Evolutionary conservation across 2,329 filamentous ascomycete species (phyloP).

Genomic region (Fulvia fulva): DNA sequence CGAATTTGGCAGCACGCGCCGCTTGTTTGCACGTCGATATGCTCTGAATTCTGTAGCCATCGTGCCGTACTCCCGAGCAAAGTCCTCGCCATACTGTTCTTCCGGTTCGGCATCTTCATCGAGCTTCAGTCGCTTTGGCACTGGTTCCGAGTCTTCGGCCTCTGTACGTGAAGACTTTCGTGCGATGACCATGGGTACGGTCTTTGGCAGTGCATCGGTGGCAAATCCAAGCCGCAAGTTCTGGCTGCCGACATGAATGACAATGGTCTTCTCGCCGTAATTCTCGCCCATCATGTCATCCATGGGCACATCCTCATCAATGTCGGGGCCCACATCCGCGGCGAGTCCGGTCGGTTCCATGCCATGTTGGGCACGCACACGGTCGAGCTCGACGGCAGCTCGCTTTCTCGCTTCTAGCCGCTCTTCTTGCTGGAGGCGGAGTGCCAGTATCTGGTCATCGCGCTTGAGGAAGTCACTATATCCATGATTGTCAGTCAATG

Average conservation of each 20-base stretch:
- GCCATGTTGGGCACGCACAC: constrained; percentile 72
- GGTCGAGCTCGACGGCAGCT: constrained; percentile 80
- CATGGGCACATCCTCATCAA: constrained; percentile 52
- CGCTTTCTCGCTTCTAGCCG: constrained; percentile 78
- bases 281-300: constrained; percentile 55
- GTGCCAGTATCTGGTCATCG: constrained; percentile 90
- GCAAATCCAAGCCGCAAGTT: constrained; percentile 91
- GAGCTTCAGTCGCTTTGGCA: constrained; percentile 61
- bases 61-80: constrained; percentile 65
- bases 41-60: constrained; percentile 84
- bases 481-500: constrained; percentile 5
- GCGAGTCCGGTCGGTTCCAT: constrained; percentile 37
- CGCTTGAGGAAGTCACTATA: constrained; percentile 92
- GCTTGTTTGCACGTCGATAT: constrained; percentile 89
- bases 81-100: constrained; percentile 83
- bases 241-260: constrained; percentile 93
- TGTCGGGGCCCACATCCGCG: constrained; percentile 36
- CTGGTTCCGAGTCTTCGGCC: constrained; percentile 77
- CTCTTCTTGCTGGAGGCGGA: constrained; percentile 83
- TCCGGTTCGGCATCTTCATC: constrained; percentile 64
- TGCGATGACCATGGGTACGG: constrained; percentile 88
- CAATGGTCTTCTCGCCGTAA: constrained; percentile 84
- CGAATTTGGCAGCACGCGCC: constrained; percentile 92
- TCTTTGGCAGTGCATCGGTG: constrained; percentile 92
- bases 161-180: constrained; percentile 74